Base-by-base conservation (phyloP, 2,329 filamentous ascomycete species). In the Ilyonectria destructans region DNA sequence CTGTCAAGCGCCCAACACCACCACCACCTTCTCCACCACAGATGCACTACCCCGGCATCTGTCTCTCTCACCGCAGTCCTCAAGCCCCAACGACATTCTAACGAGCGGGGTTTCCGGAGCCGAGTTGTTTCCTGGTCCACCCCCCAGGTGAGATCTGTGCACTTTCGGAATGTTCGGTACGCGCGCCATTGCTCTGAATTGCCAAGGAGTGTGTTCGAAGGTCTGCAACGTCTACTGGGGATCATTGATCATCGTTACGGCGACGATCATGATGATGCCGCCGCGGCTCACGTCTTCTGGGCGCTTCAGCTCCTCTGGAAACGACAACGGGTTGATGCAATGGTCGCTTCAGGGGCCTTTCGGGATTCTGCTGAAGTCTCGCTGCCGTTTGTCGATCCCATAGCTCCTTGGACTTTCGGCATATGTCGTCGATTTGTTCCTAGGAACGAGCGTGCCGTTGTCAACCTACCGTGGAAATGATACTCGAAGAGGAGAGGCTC, bases 361-460 rank as follows among this genome's bases (percentile, higher is more conserved):
- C 84, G 19, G 84, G 80, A 40, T 82, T 82, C 61, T 84, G 82
- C 58, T 83, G 80, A 58, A 81, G 77, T 69, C 84, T 84, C 46
- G 86, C 86, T 15, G 86, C 86, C 17, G 85, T 86, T 77, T 89
- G 86, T 71, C 74, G 74, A 70, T 89, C 86, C 87, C 87, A 90
- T 68, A 88, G 81, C 62, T 89, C 86, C 69, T 84, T 87, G 40
- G 88, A 89, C 77, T 89, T 89, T 68, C 83, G 78, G 77, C 88
- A 90, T 62, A 90, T 89, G 73, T 90, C 88, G 74, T 90, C 87
- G 70, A 90, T 90, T 83, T 90, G 88, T 79, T 89, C 88, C 88
- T 90, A 54, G 23, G 31, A 55, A 37, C 12, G 29, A 45, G 45
- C 49, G 54, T 23, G 57, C 60, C 35, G 29, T 58, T 65, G 74